phyloP scores from a whole-genome alignment of 352 stramenopile species.

The Pythium vanterpoolii region DNA sequence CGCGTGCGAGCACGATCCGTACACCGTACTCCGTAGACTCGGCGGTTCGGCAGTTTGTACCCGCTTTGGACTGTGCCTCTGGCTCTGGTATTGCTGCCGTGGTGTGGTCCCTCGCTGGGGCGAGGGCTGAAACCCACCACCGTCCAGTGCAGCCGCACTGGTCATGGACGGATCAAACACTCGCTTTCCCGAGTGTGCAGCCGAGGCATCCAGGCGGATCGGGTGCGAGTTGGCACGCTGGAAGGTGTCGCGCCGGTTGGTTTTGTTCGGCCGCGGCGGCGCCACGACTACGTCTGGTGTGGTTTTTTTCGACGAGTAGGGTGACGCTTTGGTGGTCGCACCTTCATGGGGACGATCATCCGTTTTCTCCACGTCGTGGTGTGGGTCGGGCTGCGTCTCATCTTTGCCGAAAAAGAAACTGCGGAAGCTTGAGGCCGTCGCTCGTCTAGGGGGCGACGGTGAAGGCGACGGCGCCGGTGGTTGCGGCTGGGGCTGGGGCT shows the following conservation, averaged over 20 bases:
- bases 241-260: constrained; percentile 14
- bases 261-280: not conserved
- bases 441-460: constrained; percentile 1
- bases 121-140: not conserved
- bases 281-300: not conserved
- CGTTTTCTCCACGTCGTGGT: not conserved
- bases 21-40: constrained; percentile 27
- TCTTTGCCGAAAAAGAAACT: constrained; percentile 10
- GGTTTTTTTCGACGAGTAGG: not conserved
- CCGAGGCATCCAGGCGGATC: constrained; percentile 14
- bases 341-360: not conserved
- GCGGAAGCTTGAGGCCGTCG: not conserved
- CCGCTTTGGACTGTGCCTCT: not conserved
- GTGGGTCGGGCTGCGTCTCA: not conserved
- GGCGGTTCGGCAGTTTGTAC: not conserved
- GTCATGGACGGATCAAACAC: constrained; percentile 19
- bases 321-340: not conserved
- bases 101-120: not conserved
- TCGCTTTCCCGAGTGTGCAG: constrained; percentile 2
- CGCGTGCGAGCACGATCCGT: constrained; percentile 53
- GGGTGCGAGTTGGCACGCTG: constrained; percentile 17
- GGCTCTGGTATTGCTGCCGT: not conserved
- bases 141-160: constrained; percentile 7
- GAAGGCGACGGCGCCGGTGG: no score
- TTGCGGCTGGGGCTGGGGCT: not conserved